Base-by-base conservation (phyloP, 2,329 filamentous ascomycete species). In the Microsporum ferrugineum region DNA sequence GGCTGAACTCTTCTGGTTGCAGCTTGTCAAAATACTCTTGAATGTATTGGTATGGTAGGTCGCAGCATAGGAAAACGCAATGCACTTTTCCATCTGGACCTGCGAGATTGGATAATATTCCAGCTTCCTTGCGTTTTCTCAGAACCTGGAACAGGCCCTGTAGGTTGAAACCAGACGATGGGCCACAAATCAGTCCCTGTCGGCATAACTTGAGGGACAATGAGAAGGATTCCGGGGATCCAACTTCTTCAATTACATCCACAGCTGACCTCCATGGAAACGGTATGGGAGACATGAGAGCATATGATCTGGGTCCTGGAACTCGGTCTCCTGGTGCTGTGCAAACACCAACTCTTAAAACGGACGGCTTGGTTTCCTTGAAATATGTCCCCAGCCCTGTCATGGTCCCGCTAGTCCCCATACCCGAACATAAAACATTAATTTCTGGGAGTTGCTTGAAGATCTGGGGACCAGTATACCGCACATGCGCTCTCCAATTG, bases 11-110 rank as follows among this genome's bases (percentile, higher is more conserved):
- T 1, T 73, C 71, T 1, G 73, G 65, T 1, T 74, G 77, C 8
- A 85, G 71, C 65, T 83, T 84, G 31, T 80, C 75, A 65, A 84
- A 85, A 66, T 85, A 85, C 64, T 82, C 80, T 29, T 77, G 73
- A 51, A 85, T 78, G 62, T 85, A 85, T 67, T 85, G 83, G 64
- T 86, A 85, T 0, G 84, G 84, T 31, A 86, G 64, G 61, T 86
- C 84, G 61, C 83, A 85, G 70, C 83, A 86, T 2, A 85, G 69
- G 68, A 86, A 86, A 0, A 83, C 82, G 53, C 80, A 82, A 63
- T 80, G 75, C 1, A 80, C 73, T 57, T 76, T 71, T 0, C 79
- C 79, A 36, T 78, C 74, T 31, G 57, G 39, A 0, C 76, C 77
- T 0, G 75, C 73, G 1, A 84, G 68, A 7, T 78, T 71, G 0